phyloP scores from a whole-genome alignment of 768 basidiomycete genomes.

The Pleurotus cornucopiae region DNA sequence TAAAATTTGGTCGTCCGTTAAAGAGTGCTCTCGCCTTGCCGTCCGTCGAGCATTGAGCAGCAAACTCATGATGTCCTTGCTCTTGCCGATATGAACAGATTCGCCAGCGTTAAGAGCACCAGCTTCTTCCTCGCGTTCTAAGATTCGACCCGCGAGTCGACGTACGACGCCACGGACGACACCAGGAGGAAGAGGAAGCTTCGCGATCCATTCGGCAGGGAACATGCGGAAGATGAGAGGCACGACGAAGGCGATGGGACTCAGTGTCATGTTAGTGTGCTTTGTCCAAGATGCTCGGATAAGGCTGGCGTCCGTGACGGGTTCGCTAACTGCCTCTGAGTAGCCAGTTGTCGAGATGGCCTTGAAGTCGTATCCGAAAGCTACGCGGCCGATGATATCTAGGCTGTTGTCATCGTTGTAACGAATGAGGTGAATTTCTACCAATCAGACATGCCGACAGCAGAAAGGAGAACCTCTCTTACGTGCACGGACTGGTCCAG shows the following conservation, averaged over 20 bases:
- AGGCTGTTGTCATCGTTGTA: constrained; percentile 12
- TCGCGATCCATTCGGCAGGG: constrained; percentile 14
- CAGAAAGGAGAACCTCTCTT: constrained; percentile 7
- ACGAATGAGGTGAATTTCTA: not conserved
- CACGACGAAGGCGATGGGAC: constrained; percentile 20
- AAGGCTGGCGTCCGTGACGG: constrained; percentile 17
- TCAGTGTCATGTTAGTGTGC: constrained; percentile 16
- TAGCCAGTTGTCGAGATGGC: constrained; percentile 10
- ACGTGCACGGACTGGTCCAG: constrained; percentile 19
- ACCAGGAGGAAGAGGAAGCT: constrained; percentile 5
- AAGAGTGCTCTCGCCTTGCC: constrained; percentile 8
- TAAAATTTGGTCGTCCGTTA: constrained; percentile 19
- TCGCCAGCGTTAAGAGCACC: not conserved
- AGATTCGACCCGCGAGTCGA: constrained; percentile 18
- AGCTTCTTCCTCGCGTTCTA: constrained; percentile 15
- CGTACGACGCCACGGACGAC: constrained; percentile 14
- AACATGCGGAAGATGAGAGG: constrained; percentile 23
- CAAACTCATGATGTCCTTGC: constrained; percentile 22
- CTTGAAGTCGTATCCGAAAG: constrained; percentile 36
- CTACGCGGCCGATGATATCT: constrained; percentile 29
- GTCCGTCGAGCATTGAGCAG: constrained; percentile 14
- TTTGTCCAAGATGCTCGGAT: constrained; percentile 20
- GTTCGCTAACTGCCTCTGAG: not conserved
- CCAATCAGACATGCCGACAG: not conserved
- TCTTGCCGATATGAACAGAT: not conserved